Base-by-base conservation (phyloP, 352 stramenopile genomes). In the Thalassiosira mediterranea region DNA sequence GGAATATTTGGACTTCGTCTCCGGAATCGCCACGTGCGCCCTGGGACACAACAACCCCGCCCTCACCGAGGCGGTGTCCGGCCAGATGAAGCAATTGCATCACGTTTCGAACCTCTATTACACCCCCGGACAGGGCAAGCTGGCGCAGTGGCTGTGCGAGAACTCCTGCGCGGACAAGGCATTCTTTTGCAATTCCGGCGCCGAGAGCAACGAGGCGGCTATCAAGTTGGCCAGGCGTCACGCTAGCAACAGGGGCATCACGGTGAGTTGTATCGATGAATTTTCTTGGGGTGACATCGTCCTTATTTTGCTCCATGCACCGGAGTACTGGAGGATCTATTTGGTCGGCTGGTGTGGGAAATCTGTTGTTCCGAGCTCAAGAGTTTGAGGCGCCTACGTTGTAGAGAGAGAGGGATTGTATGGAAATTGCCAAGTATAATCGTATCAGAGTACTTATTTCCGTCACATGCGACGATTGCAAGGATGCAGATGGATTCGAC, bases 141-240 rank as follows among this genome's bases (percentile, higher is more conserved):
- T 99, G 21, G 97, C 96, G 21, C 93, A 97, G 73, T 97, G 91
- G 83, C 88, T 99, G 3, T 94, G 97, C 61, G 91, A 97, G 67
- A 98, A 98, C 76, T 98, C 93, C n/a, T 90, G 89, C 65, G 87
- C 85, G 42, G 96, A 98, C 63, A 98, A 97, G 79, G 96, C 96
- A n/a, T 99, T 99, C 86, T 99, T 99, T 86, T 98, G 94, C 81
- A 99, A 99, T 84, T 97, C 91, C 1, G 94, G 97, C 56, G 88
- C 86, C 2, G 88, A 93, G 76, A 88, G 89, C 47, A 90, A 95
- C 56, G 91, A 96, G 79, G 91, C 86, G 0, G 89, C 85, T 2
- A 92, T 94, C 48, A 94, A 96, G 74, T 78, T 93, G 28, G 88
- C 90, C 29, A 88, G 91, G 49, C 90, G 91, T 70, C 86, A 95